phyloP scores from a whole-genome alignment of 2,329 filamentous ascomycete species.

The Epichloe scottii region DNA sequence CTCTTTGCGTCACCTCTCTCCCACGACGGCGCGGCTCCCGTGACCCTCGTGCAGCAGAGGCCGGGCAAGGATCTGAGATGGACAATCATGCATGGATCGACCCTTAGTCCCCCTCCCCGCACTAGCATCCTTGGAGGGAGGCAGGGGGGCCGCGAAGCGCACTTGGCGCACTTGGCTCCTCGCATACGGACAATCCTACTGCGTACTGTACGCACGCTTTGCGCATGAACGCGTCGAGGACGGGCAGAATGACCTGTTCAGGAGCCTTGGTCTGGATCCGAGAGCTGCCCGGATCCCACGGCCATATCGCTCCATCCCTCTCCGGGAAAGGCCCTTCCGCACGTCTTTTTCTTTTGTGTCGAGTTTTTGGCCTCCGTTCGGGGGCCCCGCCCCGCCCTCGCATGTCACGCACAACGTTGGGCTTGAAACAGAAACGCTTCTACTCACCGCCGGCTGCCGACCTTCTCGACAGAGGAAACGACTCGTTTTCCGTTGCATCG shows the following conservation, averaged over 20 bases:
- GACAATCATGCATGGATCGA: neutral
- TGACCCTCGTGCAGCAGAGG: neutral
- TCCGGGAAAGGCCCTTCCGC: neutral
- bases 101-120: neutral
- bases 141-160: too few species aligned
- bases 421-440: neutral
- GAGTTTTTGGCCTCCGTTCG: neutral
- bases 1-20: neutral
- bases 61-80: neutral
- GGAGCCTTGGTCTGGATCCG: neutral
- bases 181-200: neutral
- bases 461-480: neutral
- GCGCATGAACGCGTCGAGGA: too few species aligned
- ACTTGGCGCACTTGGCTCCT: too few species aligned
- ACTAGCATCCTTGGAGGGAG: neutral
- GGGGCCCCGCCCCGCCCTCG: too few species aligned
- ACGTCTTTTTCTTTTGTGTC: neutral
- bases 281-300: neutral
- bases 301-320: neutral
- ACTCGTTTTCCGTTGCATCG: neutral
- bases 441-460: neutral
- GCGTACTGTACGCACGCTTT: too few species aligned
- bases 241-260: neutral
- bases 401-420: neutral
- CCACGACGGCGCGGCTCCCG: neutral